Conservation (phyloP, 2,329 filamentous ascomycete genomes). For the Pseudogymnoascus sp. region DNA sequence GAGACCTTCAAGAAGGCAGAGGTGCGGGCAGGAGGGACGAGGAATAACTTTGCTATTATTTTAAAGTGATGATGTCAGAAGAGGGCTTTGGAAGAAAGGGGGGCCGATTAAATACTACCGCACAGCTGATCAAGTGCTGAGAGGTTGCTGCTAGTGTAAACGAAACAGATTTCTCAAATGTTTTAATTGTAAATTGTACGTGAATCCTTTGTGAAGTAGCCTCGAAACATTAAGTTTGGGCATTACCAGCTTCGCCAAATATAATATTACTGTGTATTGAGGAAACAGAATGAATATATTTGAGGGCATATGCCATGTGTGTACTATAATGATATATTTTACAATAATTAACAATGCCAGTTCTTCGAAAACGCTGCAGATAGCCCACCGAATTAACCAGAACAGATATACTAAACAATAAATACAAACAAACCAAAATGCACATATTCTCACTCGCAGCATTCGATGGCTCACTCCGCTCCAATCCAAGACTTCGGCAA, state of each 20-base stretch:
- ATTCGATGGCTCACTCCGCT: constrained; percentile 31
- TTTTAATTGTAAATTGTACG: too few species aligned
- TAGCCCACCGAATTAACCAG: background rate
- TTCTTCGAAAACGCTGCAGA: background rate
- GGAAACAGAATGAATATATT: background rate
- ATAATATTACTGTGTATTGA: background rate
- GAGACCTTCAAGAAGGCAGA: constrained; percentile 60
- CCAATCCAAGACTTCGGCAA: constrained; percentile 68
- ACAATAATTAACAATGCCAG: background rate
- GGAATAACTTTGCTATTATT: constrained; percentile 88
- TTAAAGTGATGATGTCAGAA: constrained; percentile 35
- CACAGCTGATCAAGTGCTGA: constrained; percentile 10
- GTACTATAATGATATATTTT: background rate
- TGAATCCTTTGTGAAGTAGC: background rate
- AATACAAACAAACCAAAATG: background rate
- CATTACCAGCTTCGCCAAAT: background rate
- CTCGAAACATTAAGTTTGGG: background rate
- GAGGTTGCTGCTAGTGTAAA: constrained; percentile 10
- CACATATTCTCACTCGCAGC: background rate
- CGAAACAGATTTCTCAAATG: constrained; percentile 9
- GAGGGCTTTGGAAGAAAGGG: too few species aligned
- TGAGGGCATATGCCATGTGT: background rate
- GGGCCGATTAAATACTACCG: constrained; percentile 4
- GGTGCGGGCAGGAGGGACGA: constrained; percentile 60
- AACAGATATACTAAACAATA: background rate